phyloP scores from a whole-genome alignment of 257 asterid species.

The Nicotiana otophora region DNA sequence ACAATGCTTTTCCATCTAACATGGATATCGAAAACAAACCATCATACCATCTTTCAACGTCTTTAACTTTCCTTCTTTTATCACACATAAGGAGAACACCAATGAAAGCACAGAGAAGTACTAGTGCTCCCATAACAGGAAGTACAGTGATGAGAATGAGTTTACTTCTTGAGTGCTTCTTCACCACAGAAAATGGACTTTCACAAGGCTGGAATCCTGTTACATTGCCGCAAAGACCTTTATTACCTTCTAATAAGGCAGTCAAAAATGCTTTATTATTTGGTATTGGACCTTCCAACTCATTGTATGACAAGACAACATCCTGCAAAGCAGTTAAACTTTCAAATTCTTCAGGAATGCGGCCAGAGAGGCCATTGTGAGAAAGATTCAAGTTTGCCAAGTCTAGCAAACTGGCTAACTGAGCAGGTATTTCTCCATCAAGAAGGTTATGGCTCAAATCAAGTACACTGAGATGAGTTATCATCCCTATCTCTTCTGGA shows the following conservation, averaged over 20 bases:
- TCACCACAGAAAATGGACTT: not conserved
- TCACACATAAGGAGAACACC: not conserved
- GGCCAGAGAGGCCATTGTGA: not conserved
- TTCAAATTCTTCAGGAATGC: not conserved
- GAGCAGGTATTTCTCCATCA: not conserved
- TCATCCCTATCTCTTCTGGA: not conserved
- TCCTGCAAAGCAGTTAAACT: not conserved
- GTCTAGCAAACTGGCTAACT: not conserved
- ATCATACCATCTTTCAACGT: not conserved
- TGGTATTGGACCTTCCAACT: conserved; percentile 13
- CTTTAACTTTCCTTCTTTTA: not conserved
- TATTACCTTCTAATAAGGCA: not conserved
- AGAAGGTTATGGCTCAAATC: conserved; percentile 8
- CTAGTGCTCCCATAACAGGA: not conserved
- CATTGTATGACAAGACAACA: not conserved
- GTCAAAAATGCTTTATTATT: not conserved
- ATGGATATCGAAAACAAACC: not conserved
- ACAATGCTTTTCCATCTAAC: not conserved
- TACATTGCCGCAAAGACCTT: conserved; percentile 13
- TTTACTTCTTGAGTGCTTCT: not conserved
- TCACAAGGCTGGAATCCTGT: not conserved
- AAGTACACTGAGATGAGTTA: not conserved
- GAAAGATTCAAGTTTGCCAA: not conserved
- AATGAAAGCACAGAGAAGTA: not conserved
- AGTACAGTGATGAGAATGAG: not conserved